Conservation (phyloP, 2,329 filamentous ascomycete genomes). For the Aspergillus neotritici region DNA sequence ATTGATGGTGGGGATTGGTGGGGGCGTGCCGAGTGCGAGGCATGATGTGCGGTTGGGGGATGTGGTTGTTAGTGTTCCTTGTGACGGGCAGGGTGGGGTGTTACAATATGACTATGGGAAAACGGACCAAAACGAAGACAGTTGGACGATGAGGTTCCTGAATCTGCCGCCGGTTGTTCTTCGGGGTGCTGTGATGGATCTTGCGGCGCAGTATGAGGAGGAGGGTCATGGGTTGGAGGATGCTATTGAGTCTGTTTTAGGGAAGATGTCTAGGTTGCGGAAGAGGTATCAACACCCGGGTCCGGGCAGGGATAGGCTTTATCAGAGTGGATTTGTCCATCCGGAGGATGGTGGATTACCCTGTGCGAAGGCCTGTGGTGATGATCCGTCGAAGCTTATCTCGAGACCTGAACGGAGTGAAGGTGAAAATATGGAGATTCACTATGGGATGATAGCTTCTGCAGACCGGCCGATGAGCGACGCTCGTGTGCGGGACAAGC, state of each 20-base stretch:
- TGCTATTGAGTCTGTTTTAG: background rate
- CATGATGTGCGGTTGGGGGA: constrained; percentile 20
- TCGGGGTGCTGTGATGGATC: constrained; percentile 6
- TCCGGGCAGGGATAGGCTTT: constrained; percentile 4
- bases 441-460: constrained; percentile 21
- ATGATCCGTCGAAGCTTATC: background rate
- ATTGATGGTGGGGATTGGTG: constrained; percentile 21
- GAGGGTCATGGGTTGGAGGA: constrained; percentile 6
- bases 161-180: constrained; percentile 15
- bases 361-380: constrained; percentile 2
- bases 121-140: constrained; percentile 9
- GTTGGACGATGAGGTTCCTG: constrained; percentile 12
- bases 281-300: constrained; percentile 5
- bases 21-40: constrained; percentile 12
- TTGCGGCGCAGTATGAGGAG: constrained; percentile 10
- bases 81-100: constrained; percentile 5
- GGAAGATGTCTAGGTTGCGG: constrained; percentile 1
- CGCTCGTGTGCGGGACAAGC: constrained; percentile 10
- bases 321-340: constrained; percentile 2
- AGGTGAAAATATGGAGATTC: constrained; percentile 8
- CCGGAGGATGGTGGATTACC: too few relatives aligned
- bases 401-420: background rate
- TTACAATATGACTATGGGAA: constrained; percentile 20
- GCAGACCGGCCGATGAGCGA: constrained; percentile 17
- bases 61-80: constrained; percentile 9